Evolutionary conservation across 495 filamentous ascomycete genomes (phyloP).

Genomic region (Neurospora cerealis): DNA sequence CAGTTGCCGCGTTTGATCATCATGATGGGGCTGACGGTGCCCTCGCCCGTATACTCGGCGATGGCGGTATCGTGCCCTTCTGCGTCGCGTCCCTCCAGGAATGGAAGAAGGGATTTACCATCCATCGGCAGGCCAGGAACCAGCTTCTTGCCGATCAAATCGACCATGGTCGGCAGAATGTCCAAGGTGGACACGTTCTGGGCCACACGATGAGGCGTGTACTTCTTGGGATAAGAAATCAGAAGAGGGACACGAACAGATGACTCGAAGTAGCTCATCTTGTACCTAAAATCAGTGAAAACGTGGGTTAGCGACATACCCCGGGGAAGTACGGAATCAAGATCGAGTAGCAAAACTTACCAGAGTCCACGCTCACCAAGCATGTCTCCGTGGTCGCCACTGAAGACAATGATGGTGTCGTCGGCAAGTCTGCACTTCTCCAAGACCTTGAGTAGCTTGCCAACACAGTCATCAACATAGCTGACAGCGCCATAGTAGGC

Average conservation of each 20-base stretch:
- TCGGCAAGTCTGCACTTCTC: constrained; percentile 65
- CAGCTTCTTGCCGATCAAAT: constrained; percentile 59
- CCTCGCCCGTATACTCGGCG: constrained; percentile 84
- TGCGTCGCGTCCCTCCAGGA: constrained; percentile 49
- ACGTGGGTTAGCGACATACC: neutral
- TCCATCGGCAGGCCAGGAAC: constrained; percentile 62
- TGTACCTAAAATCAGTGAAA: constrained; percentile 46
- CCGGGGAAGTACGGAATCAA: neutral
- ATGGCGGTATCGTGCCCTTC: constrained; percentile 60
- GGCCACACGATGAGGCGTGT: constrained; percentile 55
- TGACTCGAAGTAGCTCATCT: constrained; percentile 85
- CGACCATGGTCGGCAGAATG: constrained; percentile 73
- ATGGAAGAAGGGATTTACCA: constrained; percentile 60
- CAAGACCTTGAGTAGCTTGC: constrained; percentile 62
- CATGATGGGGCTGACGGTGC: constrained; percentile 74
- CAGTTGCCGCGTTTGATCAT: constrained; percentile 78
- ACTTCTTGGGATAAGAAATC: constrained; percentile 58
- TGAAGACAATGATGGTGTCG: constrained; percentile 79
- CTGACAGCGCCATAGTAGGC: constrained; percentile 84
- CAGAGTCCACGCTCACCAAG: constrained; percentile 79
- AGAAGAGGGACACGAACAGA: constrained; percentile 77
- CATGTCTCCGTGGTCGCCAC: constrained; percentile 88
- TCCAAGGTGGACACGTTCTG: constrained; percentile 81
- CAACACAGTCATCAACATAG: constrained; percentile 82
- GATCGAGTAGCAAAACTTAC: constrained; percentile 22